Evolutionary conservation across 2,329 filamentous ascomycete genomes (phyloP), one percentile per base, ranked within the genome.

Genomic region (Paracoccidioides lutzii): DNA sequence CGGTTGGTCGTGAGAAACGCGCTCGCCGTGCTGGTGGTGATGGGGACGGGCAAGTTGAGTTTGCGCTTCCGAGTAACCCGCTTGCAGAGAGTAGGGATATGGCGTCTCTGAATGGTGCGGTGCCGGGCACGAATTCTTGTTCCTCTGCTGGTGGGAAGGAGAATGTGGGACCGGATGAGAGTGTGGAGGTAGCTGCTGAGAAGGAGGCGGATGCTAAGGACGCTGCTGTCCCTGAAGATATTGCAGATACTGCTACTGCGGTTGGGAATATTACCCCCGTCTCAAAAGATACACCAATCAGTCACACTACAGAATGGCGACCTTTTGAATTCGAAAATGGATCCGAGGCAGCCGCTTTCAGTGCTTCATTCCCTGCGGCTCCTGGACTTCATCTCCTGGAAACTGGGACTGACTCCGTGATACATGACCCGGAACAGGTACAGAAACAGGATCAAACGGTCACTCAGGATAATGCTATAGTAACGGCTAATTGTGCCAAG

Each of bases 1-100:
- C 79, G 22, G 76, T 85, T 57, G 82, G 81, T 28, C 82, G 88
- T 43, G 75, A 83, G 65, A 96, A 95, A 76, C 83, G 90, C 67
- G 82, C 82, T 59, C 82, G 83, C 61, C 82, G 81, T 57, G 77
- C 72, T 48, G 80, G 77, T 15, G 80, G 78, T 53, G 83, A 87
- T 63, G 84, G 81, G 15, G 84, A 94, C 63, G 80, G 85, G 52
- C 82, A 91, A 30, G 84, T 87, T 28, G 76, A 82, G 53, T 95
- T 94, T 68, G 88, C 88, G 7, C 71, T 72, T 55, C 73, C 75
- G 40, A 67, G 54, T 42, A 66, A 68, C 32, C 67, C 71, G 52
- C 59, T 71, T 52, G 59, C 64, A 5, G 69, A 71, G 53, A 56
- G 60, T 8, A 62, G 59, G 33, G 43, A 49, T 8, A 22, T 38